Evolutionary conservation across 176 grass and related monocot species (phyloP), one percentile per base, ranked within the genome.

Genomic region (Lolium rigidum): DNA sequence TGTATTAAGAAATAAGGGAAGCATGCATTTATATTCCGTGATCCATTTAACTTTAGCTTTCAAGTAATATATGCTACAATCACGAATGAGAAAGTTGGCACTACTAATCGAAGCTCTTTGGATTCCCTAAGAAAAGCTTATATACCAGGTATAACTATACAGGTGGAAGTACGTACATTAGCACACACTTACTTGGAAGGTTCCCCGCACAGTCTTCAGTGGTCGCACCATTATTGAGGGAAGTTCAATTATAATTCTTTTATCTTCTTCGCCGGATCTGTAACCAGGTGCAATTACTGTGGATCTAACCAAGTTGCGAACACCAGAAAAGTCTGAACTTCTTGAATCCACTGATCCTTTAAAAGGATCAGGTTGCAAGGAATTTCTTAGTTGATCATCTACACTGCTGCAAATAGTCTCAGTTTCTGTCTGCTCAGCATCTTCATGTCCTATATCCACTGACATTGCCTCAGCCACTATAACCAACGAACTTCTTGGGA

Each of bases 161-260:
- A 88, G 84, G 67, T 80, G 75, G 83, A 90, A 90, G 73, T 85
- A 88, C 72, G 26, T 82, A 93, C 86, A 89, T 90, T 70, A 90
- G 26, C 79, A 87, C 76, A 82, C 78, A 92, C 95, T 92, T 94
- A 95, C 97, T 92, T 98, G 97, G 86, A 98, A 98, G 70, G 92
- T 95, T 88, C 96, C 96, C 52, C 64, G 89, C 64, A 92, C 93
- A 92, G 94, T 92, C 86, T 95, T 95, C 77, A 98, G 90, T 41
- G 94, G 94, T 4, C 94, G 79, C 77, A 98, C 89, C 88, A 98
- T 92, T 86, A 90, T 76, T 12, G 97, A 92, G 87, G 97, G 86
- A 82, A 98, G 88, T 88, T 98, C 97, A 73, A 94, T 62, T 84
- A 92, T 92, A 89, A 98, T 95, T 91, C 92, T 88, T 87, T 92